phyloP scores from a whole-genome alignment of 805 yeast species.

The Blastobotrys americana region DNA sequence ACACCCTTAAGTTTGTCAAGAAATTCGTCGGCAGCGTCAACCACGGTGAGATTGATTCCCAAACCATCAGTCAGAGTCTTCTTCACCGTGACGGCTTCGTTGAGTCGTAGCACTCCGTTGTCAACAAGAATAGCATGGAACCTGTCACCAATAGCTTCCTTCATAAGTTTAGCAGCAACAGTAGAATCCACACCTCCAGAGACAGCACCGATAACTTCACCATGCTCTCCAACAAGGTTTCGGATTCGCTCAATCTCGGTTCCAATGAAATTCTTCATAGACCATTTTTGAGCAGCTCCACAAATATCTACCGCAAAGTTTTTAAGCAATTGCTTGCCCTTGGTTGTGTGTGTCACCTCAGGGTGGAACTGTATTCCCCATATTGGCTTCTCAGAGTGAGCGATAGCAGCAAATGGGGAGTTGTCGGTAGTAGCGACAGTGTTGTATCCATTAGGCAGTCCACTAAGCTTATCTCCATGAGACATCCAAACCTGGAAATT shows the following conservation, averaged over 20 bases:
- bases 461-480: slow-evolving; percentile 91
- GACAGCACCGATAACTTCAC: slow-evolving; percentile 98
- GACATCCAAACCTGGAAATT: slow-evolving; percentile 99
- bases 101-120: slow-evolving; percentile 93
- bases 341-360: slow-evolving; percentile 92
- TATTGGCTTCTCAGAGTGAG: slow-evolving; percentile 62
- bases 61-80: slow-evolving; percentile 85
- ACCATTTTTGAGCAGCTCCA: slow-evolving; percentile 84
- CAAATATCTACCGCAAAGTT: slow-evolving; percentile 93
- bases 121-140: slow-evolving; percentile 98
- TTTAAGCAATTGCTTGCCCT: slow-evolving; percentile 79
- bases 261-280: slow-evolving; percentile 95
- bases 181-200: slow-evolving; percentile 99
- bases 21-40: slow-evolving; percentile 90
- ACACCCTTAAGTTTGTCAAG: slow-evolving; percentile 81
- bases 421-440: slow-evolving; percentile 86
- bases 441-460: slow-evolving; percentile 83
- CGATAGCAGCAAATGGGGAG: slow-evolving; percentile 93
- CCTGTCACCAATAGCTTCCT: slow-evolving; percentile 96
- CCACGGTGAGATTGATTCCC: slow-evolving; percentile 89
- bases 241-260: slow-evolving; percentile 93
- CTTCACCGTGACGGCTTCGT: slow-evolving; percentile 86
- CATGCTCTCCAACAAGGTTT: slow-evolving; percentile 89
- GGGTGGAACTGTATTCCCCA: slow-evolving; percentile 99
- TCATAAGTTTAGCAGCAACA: slow-evolving; percentile 96